phyloP scores from a whole-genome alignment of 176 grass and related monocot species.

The Dendrocalamus sinicus region DNA sequence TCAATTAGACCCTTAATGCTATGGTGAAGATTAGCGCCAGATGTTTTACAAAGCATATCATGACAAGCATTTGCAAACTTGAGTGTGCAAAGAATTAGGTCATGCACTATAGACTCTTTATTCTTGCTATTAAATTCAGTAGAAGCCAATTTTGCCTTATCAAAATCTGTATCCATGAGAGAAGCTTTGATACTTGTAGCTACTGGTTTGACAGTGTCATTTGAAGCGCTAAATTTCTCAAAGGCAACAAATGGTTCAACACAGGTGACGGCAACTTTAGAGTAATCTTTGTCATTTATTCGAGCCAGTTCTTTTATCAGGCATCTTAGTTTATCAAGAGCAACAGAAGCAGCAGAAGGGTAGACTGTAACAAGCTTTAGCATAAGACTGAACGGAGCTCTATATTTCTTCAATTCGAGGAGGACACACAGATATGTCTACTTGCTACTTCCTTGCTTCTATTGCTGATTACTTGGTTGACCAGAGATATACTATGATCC shows the following conservation, averaged over 20 bases:
- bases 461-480: constrained; percentile 37
- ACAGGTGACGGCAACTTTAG: not conserved
- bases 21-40: constrained; percentile 46
- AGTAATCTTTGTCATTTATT: constrained; percentile 40
- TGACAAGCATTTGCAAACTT: constrained; percentile 71
- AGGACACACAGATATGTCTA: constrained; percentile 18
- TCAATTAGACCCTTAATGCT: constrained; percentile 54
- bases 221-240: constrained; percentile 31
- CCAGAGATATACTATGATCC: constrained; percentile 52
- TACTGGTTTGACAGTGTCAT: constrained; percentile 24
- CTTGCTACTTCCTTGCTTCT: constrained; percentile 33
- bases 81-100: constrained; percentile 47
- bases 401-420: constrained; percentile 47
- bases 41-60: constrained; percentile 49
- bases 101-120: constrained; percentile 14
- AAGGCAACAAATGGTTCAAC: constrained; percentile 33
- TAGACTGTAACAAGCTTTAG: constrained; percentile 65
- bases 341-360: constrained; percentile 55
- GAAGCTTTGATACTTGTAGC: constrained; percentile 27
- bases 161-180: constrained; percentile 30
- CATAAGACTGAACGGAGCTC: constrained; percentile 54
- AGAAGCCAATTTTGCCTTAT: constrained; percentile 16
- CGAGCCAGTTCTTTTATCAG: constrained; percentile 55
- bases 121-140: constrained; percentile 31
- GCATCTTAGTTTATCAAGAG: constrained; percentile 62